Base-by-base conservation (phyloP, 768 basidiomycete species). In the Gymnopilus dilepis region DNA sequence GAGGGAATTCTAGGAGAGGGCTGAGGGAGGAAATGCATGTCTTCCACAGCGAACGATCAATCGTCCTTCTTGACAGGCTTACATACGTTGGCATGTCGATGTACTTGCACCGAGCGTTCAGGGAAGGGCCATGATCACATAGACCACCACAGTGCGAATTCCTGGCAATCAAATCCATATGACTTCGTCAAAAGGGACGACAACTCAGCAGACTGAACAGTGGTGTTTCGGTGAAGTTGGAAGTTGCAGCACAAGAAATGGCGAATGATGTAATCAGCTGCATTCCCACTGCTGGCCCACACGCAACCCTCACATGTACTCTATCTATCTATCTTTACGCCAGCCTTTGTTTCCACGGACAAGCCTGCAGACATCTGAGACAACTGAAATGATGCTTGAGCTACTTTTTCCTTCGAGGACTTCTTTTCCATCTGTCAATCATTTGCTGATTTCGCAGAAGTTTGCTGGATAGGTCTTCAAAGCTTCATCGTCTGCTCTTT, bases 311-410 rank as follows among this genome's bases (percentile, higher is more conserved):
- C 26, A 48, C 45, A 8, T 48, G 6, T 6, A 28, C 28, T 50
- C 22, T 8, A 6, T 31, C 30, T 9, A 3, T 50, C 47, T 50
- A 50, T 50, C 47, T 50, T 50, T 50, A 50, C 47, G 17, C 17
- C 28, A n/a, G 15, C 28, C 8, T 30, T 30, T 17, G n/a, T 31
- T 50, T 50, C 47, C 43, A 47, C 43, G 43, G 26, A 26, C 22
- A 41, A 17, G 19, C 40, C 40, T 41, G 19, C 40, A 17, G 26
- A 28, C 47, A 50, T 8, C 47, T 6, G 28, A 17, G 26, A 28
- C 47, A 50, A 19, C 47, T 6, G 28, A 11, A 31, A 50, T 50
- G 47, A 50, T 50, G 47, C 47, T 28, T 50, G 47, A 50, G 47
- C n/a, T 48, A 28, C 28, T 6, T 48, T 48, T 48, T 28, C 15